Conservation (phyloP, 2,329 filamentous ascomycete genomes). For the Neonectria magnoliae region DNA sequence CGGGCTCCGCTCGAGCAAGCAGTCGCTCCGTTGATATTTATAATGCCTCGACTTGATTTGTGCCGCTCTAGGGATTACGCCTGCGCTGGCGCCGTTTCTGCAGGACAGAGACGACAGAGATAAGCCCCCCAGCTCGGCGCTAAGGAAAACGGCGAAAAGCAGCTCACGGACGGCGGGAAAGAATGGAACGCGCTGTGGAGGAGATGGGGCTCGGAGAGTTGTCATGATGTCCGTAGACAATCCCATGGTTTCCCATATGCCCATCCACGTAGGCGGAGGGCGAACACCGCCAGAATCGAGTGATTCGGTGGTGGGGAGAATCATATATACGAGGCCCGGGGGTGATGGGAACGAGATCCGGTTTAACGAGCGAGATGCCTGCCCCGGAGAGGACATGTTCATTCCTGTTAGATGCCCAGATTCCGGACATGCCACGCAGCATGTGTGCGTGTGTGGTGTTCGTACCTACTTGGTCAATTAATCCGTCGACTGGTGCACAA, state of each 20-base stretch:
- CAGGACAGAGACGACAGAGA: slow-evolving; percentile 31
- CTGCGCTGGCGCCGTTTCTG: slow-evolving; percentile 33
- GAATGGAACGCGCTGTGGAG: slow-evolving; percentile 17
- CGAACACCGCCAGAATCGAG: slow-evolving; percentile 22
- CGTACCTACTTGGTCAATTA: slow-evolving; percentile 2
- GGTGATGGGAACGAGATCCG: slow-evolving; percentile 23
- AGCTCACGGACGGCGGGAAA: slow-evolving; percentile 19
- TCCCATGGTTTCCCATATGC: slow-evolving; percentile 1
- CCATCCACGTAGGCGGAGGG: slow-evolving; percentile 25
- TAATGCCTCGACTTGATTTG: slow-evolving; percentile 43
- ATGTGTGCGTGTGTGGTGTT: slow-evolving; percentile 21
- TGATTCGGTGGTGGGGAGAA: slow-evolving; percentile 16
- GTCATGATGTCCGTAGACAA: slow-evolving; percentile 18
- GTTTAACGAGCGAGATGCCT: slow-evolving; percentile 25
- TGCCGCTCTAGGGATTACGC: slow-evolving; percentile 24
- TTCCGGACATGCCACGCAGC: slow-evolving; percentile 9
- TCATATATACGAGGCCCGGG: slow-evolving; percentile 20
- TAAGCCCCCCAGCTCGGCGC: slow-evolving; percentile 37
- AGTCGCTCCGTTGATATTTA: slow-evolving; percentile 43
- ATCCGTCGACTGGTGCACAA: slow-evolving; percentile 8
- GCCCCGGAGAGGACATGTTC: slow-evolving; percentile 5
- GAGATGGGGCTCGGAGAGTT: slow-evolving; percentile 17
- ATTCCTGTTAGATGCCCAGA: slow-evolving; percentile 17
- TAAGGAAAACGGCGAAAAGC: slow-evolving; percentile 33
- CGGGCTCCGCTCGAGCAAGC: slow-evolving; percentile 36